phyloP scores from a whole-genome alignment of 441 rosid genomes.

The Populus trichocarpa region DNA sequence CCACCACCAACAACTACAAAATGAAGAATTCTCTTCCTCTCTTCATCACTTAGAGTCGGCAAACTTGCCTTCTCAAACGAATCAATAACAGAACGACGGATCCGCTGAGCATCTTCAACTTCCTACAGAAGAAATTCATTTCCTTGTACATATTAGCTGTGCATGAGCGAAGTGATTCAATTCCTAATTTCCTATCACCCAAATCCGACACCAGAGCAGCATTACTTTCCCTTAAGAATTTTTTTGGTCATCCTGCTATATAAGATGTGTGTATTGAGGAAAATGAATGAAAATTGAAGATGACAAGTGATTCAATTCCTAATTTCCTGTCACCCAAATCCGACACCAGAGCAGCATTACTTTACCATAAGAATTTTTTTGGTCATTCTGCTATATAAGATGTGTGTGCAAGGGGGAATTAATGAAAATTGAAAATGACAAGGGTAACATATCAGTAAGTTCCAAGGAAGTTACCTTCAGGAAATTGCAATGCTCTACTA shows the following conservation, averaged over 20 bases:
- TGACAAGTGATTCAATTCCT: background rate
- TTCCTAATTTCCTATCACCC: constrained; percentile 1
- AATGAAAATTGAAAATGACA: no score
- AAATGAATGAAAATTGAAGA: no score
- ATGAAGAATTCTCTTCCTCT: constrained; percentile 81
- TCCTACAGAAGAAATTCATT: constrained; percentile 47
- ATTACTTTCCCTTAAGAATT: background rate
- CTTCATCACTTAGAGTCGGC: constrained; percentile 82
- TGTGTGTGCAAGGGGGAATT: background rate
- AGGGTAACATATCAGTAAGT: background rate
- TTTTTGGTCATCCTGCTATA: background rate
- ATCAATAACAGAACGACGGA: constrained; percentile 79
- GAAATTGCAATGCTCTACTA: constrained; percentile 83
- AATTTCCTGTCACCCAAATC: constrained; percentile 2
- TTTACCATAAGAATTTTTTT: background rate
- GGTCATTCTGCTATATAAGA: background rate
- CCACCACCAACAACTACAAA: constrained; percentile 99
- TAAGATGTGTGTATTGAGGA: background rate
- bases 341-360: background rate
- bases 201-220: background rate
- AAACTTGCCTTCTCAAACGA: constrained; percentile 88
- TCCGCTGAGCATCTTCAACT: constrained; percentile 93
- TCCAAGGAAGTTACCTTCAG: constrained; percentile 58
- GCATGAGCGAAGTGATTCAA: background rate
- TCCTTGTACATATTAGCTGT: background rate